These are phyloP conservation scores for Penicillium palitans DNA, from an alignment of 2,329 filamentous ascomycete species.

Conservation along the genomic window DNA sequence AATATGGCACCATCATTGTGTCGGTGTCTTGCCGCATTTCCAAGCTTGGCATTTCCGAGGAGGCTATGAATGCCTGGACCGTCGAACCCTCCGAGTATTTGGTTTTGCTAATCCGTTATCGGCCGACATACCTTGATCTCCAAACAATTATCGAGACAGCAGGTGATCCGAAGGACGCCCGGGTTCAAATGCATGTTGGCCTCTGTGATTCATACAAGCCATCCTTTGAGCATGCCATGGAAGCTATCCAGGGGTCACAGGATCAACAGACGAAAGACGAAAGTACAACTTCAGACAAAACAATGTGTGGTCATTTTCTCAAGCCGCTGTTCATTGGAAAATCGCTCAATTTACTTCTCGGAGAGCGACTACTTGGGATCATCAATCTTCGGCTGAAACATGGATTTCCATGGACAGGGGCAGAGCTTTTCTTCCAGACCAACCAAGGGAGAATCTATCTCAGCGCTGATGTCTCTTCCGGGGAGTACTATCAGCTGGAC, in stretches of 20 bases:
- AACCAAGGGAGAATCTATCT: slow-evolving; percentile 39
- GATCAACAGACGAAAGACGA: neutral
- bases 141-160: slow-evolving; percentile 52
- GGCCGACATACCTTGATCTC: slow-evolving; percentile 60
- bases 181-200: slow-evolving; percentile 65
- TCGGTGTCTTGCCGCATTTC: slow-evolving; percentile 68
- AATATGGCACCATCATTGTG: slow-evolving; percentile 56
- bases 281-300: neutral
- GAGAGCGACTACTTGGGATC: slow-evolving; percentile 63
- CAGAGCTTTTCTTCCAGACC: slow-evolving; percentile 59
- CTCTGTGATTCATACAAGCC: slow-evolving; percentile 74
- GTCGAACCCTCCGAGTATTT: slow-evolving; percentile 67
- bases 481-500: slow-evolving; percentile 26
- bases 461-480: slow-evolving; percentile 10
- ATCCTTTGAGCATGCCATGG: slow-evolving; percentile 54
- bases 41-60: slow-evolving; percentile 71
- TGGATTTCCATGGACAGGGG: slow-evolving; percentile 65
- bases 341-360: slow-evolving; percentile 68
- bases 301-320: slow-evolving; percentile 38
- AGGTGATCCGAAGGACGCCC: slow-evolving; percentile 37
- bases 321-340: slow-evolving; percentile 67
- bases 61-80: slow-evolving; percentile 76
- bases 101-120: slow-evolving; percentile 68
- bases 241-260: slow-evolving; percentile 46
- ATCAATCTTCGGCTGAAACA: slow-evolving; percentile 58